Evolutionary conservation across 2,329 filamentous ascomycete genomes (phyloP).

Genomic region (Orbilia quercus): DNA sequence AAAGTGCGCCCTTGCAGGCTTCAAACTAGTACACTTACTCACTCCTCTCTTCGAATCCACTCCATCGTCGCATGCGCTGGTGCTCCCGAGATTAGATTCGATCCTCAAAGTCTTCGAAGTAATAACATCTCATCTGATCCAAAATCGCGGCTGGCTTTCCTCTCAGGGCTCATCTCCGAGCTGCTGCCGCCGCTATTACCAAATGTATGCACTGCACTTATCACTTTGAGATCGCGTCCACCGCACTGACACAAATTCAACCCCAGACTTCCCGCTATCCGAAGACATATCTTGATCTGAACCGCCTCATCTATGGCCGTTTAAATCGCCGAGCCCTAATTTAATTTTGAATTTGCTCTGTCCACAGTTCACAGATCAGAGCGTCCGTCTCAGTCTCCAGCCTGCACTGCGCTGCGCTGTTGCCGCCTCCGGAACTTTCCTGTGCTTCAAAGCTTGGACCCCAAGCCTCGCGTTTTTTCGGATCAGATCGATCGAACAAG

Average conservation of each 20-base stretch:
- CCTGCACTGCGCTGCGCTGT: not conserved
- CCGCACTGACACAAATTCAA: not conserved
- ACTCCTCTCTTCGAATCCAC: not conserved
- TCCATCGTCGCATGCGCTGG: not conserved
- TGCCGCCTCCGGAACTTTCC: constrained; percentile 23
- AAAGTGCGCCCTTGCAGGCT: constrained; percentile 1
- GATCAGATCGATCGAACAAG: not conserved
- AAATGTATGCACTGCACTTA: no score
- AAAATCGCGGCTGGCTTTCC: not conserved
- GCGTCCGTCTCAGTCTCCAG: no score
- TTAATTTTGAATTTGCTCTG: not conserved
- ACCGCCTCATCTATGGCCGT: not conserved
- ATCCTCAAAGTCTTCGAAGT: not conserved
- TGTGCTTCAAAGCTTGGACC: not conserved
- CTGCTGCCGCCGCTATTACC: no score
- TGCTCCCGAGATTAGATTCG: not conserved
- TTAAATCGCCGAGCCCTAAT: constrained; percentile 21
- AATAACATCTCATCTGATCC: not conserved
- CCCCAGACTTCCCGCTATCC: constrained; percentile 4
- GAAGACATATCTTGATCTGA: constrained; percentile 21
- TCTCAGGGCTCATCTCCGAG: not conserved
- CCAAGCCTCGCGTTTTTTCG: no score
- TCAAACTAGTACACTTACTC: not conserved
- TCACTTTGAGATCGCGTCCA: not conserved
- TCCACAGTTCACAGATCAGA: no score